Evolutionary conservation across 2,329 filamentous ascomycete genomes (phyloP), one percentile per base, ranked within the genome.

Genomic region (Ophiostoma ulmi): DNA sequence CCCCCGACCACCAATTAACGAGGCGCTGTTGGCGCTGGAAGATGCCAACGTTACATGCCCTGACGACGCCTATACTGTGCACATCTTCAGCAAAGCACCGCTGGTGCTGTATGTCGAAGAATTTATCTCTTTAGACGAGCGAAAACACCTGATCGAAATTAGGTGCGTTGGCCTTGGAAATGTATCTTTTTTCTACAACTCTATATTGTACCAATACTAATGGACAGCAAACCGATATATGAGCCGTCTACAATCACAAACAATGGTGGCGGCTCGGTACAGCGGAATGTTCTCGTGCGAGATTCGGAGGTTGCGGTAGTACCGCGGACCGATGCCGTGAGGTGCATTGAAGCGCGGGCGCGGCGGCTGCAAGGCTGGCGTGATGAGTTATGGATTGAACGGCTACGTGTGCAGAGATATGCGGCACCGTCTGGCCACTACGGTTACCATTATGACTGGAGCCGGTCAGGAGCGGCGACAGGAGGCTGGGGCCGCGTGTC

Each of bases 361-460:
- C 78, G 79, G 48, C 79, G 80, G 2, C 76, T 86, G 63, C 85
- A 86, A 75, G 85, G 85, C 74, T 86, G 83, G 83, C 81, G 82
- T n/a, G 78, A 81, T 55, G 82, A 86, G 69, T 76, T 85, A 20
- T 86, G 82, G 82, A 75, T 86, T 73, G 85, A 87, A 76, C 79
- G 83, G 4, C 78, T 86, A 68, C 81, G 85, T 44, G 83, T 83
- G 35, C 85, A 86, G 77, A 80, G 82, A 38, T 86, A 86, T 74
- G 73, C 73, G 7, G 73, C 74, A 20, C 76, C 80, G 1, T 80
- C 78, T 5, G 83, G 84, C 1, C 84, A 86, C 76, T 86, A 86
- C 76, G 78, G 77, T 61, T 83, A 85, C 72, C 85, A 87, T 76
- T 86, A 83, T 73, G 85, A 87, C 78, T 86, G 83, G 83, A 83